A percentile compares a stretch with the other conserved stretches of the same genome.
Evolutionary conservation across 139 green algal genomes (phyloP).

Genomic region (Picochlorum sp.): DNA sequence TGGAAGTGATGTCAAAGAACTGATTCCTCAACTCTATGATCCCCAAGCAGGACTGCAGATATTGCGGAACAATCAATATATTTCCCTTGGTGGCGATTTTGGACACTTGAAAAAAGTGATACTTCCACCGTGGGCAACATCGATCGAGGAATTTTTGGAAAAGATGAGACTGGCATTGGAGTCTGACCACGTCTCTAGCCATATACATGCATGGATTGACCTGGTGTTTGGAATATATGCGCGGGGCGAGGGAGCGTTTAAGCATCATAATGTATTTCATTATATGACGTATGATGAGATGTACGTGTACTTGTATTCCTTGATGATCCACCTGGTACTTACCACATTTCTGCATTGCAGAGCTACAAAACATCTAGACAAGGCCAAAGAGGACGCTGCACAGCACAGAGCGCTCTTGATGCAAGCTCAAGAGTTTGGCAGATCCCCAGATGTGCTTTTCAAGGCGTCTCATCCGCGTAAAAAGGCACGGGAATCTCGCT

Average conservation of each 20-base stretch:
- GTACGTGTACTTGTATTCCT: background rate
- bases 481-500: background rate
- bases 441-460: conserved; percentile 39
- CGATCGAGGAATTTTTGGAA: conserved; percentile 31
- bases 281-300: conserved; percentile 64
- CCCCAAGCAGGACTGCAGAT: background rate
- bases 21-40: conserved; percentile 70
- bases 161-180: conserved; percentile 50
- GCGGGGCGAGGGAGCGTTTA: conserved; percentile 30
- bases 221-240: conserved; percentile 56
- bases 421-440: conserved; percentile 70
- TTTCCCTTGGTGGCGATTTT: conserved; percentile 30
- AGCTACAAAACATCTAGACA: conserved; percentile 19
- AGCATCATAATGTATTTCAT: conserved; percentile 67
- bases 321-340: background rate
- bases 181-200: conserved; percentile 41
- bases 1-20: conserved; percentile 65
- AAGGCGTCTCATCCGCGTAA: conserved; percentile 25
- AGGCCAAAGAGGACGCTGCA: conserved; percentile 18
- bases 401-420: conserved; percentile 24
- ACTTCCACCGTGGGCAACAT: conserved; percentile 61
- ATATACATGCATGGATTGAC: conserved; percentile 67
- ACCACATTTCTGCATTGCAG: conserved; percentile 12
- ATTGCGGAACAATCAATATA: conserved; percentile 30
- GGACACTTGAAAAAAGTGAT: conserved; percentile 45